phyloP scores from a whole-genome alignment of 176 grass and related monocot genomes.

The Otatea glauca region DNA sequence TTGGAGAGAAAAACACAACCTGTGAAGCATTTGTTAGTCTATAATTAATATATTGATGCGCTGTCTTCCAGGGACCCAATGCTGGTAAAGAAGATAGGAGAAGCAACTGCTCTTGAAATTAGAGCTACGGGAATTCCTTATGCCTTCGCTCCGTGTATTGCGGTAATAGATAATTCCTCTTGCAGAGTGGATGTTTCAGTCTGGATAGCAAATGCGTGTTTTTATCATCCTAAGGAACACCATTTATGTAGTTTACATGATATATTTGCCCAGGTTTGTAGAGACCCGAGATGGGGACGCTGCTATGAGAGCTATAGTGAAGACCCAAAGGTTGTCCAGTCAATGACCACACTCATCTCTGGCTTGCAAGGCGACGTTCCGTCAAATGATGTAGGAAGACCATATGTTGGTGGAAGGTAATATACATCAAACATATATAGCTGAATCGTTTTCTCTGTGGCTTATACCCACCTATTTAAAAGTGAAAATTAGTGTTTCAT shows the following conservation, averaged over 20 bases:
- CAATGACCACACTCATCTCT: slow-evolving; percentile 65
- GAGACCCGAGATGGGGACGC: slow-evolving; percentile 90
- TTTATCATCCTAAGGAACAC: slow-evolving; percentile 2
- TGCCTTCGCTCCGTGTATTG: slow-evolving; percentile 72
- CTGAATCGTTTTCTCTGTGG: slow-evolving; percentile 7
- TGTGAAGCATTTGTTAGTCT: not conserved
- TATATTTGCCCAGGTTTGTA: slow-evolving; percentile 59
- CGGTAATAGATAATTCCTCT: slow-evolving; percentile 47
- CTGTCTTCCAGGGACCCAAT: slow-evolving; percentile 53
- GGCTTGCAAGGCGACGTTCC: slow-evolving; percentile 72
- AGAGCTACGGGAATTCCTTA: slow-evolving; percentile 83
- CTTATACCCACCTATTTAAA: not conserved
- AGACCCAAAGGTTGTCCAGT: slow-evolving; percentile 68
- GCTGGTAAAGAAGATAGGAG: slow-evolving; percentile 72
- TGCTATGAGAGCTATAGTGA: slow-evolving; percentile 87
- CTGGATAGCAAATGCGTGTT: not conserved
- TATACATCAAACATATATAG: not conserved
- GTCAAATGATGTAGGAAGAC: slow-evolving; percentile 45
- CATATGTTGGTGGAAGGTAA: slow-evolving; percentile 72
- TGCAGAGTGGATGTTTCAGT: not conserved
- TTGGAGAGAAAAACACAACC: not conserved
- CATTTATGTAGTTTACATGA: slow-evolving; percentile 7
- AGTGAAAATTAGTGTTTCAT: not conserved
- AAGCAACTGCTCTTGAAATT: slow-evolving; percentile 79
- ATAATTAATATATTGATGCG: not conserved